Percentiles rank a stretch among this genome's conserved stretches.
These are phyloP conservation scores for Pyracantha coccinea DNA, from an alignment of 331 rosid genomes.

Conservation along the genomic window DNA sequence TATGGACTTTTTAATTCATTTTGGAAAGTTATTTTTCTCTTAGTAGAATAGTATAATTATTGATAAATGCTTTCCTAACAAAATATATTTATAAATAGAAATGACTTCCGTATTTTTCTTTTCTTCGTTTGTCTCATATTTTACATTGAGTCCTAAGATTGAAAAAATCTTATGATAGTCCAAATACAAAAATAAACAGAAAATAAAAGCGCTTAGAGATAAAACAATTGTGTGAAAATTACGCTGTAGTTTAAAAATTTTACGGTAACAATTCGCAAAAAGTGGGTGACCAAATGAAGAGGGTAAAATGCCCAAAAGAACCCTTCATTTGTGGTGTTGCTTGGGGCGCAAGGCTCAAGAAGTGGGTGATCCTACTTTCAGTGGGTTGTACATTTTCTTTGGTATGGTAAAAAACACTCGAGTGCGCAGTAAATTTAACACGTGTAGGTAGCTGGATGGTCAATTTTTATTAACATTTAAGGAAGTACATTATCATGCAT, in stretches of 20 bases:
- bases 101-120: too few relatives aligned
- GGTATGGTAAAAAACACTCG: too few relatives aligned
- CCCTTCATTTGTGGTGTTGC: neutral
- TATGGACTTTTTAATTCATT: neutral
- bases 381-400: neutral
- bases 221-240: too few relatives aligned
- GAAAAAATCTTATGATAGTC: too few relatives aligned
- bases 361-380: neutral
- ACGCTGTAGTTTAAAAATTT: too few relatives aligned
- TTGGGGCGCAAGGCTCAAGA: constrained; percentile 1
- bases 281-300: neutral
- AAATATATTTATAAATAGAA: too few relatives aligned
- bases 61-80: too few relatives aligned
- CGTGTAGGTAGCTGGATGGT: neutral
- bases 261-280: neutral
- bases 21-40: neutral
- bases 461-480: neutral
- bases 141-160: too few relatives aligned
- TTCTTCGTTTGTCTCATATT: too few relatives aligned
- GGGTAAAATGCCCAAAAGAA: neutral
- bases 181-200: too few relatives aligned
- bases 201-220: too few relatives aligned
- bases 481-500: neutral
- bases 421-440: neutral
- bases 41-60: too few relatives aligned